phyloP scores from a whole-genome alignment of 2,329 filamentous ascomycete genomes.

The Tolypocladium sp. region DNA sequence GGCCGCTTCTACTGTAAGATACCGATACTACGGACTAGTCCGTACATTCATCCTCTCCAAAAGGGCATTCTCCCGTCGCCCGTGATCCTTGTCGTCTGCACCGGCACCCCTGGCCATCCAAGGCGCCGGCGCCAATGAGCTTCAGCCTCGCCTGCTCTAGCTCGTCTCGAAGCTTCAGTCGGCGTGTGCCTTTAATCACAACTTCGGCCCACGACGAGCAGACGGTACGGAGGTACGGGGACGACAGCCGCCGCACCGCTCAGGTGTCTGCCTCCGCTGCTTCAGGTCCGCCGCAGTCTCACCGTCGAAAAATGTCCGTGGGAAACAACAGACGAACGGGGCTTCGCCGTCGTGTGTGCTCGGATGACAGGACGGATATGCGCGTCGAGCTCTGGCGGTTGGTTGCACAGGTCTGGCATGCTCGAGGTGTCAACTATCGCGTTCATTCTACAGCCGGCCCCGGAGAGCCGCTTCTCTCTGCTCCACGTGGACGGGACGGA shows the following conservation, averaged over 20 bases:
- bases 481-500: not conserved
- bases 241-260: not conserved
- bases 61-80: not conserved
- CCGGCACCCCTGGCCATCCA: not conserved
- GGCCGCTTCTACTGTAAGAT: too few species aligned
- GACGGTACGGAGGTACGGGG: too few species aligned
- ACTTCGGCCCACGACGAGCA: not conserved
- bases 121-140: constrained; percentile 10
- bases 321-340: not conserved
- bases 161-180: constrained; percentile 15
- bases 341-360: not conserved
- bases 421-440: not conserved
- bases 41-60: not conserved
- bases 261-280: not conserved
- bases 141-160: constrained; percentile 10
- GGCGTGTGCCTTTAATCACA: constrained; percentile 16
- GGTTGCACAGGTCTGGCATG: not conserved
- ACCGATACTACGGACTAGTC: too few species aligned
- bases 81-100: not conserved
- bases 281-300: not conserved
- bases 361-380: not conserved
- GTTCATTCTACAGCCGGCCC: not conserved
- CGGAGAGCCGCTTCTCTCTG: not conserved
- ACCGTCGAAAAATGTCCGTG: not conserved
- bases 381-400: not conserved